Evolutionary conservation across 1,139 yeast species (phyloP).

Genomic region (Hyphopichia fennica): DNA sequence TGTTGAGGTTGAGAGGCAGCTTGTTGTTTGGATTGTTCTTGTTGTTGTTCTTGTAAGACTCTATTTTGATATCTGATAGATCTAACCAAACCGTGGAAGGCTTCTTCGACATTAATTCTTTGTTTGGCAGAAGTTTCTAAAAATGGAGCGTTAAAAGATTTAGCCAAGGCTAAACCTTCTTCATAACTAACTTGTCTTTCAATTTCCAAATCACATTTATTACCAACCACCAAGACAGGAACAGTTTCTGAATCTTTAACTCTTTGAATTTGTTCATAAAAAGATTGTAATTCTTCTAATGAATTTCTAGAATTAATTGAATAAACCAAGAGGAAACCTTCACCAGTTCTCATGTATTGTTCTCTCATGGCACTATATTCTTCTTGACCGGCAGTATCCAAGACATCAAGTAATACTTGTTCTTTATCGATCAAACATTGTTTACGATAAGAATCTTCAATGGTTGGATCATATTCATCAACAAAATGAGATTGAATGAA

Average conservation of each 20-base stretch:
- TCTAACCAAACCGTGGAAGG: constrained; percentile 76
- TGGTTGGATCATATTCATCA: constrained; percentile 96
- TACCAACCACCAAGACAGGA: constrained; percentile 75
- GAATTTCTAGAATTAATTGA: constrained; percentile 80
- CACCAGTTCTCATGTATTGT: constrained; percentile 90
- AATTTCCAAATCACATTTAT: constrained; percentile 57
- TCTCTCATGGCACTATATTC: constrained; percentile 96
- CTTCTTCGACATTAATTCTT: constrained; percentile 90
- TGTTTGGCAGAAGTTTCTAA: constrained; percentile 94
- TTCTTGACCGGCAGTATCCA: constrained; percentile 98
- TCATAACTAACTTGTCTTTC: constrained; percentile 82
- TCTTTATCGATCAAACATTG: constrained; percentile 54
- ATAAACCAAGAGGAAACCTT: constrained; percentile 83
- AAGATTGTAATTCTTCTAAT: constrained; percentile 73
- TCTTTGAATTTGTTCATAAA: constrained; percentile 80
- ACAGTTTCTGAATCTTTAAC: constrained; percentile 79
- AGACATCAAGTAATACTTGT: constrained; percentile 62
- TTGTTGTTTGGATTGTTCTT: not conserved
- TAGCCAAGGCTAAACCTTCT: constrained; percentile 79
- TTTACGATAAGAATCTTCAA: constrained; percentile 74
- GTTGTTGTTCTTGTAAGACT: not conserved
- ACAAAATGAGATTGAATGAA: constrained; percentile 89
- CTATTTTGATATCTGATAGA: constrained; percentile 51
- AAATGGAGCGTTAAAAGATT: constrained; percentile 73
- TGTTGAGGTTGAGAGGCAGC: not conserved